Conservation (phyloP, 371 early-diverging fungal genomes). For the Saksenaea oblongispora region DNA sequence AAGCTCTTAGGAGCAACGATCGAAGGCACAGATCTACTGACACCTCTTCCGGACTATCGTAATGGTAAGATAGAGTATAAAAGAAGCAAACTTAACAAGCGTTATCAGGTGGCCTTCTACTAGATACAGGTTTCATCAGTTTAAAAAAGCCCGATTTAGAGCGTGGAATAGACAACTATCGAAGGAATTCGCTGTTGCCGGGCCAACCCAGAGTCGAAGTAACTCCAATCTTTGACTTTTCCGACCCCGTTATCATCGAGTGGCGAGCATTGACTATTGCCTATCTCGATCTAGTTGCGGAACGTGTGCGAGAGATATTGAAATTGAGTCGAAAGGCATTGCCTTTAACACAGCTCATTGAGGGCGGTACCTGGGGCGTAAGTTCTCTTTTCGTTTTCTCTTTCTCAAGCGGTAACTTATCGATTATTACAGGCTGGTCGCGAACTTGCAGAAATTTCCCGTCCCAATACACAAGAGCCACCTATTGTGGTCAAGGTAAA, state of each 20-base stretch:
- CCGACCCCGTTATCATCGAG: constrained; percentile 85
- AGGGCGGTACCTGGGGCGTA: constrained; percentile 90
- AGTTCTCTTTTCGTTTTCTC: constrained; percentile 9
- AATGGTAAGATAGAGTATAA: constrained; percentile 61
- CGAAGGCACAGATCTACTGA: constrained; percentile 70
- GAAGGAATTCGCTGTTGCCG: constrained; percentile 40
- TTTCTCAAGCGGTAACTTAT: constrained; percentile 8
- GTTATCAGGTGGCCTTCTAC: constrained; percentile 39
- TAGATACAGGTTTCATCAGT: constrained; percentile 44
- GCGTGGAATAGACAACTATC: constrained; percentile 46
- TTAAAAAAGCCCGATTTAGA: constrained; percentile 39
- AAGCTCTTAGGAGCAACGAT: constrained; percentile 63
- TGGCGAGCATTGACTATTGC: constrained; percentile 92
- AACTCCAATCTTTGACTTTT: constrained; percentile 72
- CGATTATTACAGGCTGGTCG: constrained; percentile 74
- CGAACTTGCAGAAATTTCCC: constrained; percentile 78
- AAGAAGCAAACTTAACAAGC: not conserved
- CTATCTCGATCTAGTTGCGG: constrained; percentile 77
- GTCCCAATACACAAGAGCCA: constrained; percentile 85
- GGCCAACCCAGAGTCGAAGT: constrained; percentile 50
- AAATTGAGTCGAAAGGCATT: constrained; percentile 58
- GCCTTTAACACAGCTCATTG: constrained; percentile 81
- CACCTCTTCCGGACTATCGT: constrained; percentile 90
- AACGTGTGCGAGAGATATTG: constrained; percentile 62
- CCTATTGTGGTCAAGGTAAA: constrained; percentile 79